Conservation (phyloP, 2,329 filamentous ascomycete species). For the Daldinia sp. region DNA sequence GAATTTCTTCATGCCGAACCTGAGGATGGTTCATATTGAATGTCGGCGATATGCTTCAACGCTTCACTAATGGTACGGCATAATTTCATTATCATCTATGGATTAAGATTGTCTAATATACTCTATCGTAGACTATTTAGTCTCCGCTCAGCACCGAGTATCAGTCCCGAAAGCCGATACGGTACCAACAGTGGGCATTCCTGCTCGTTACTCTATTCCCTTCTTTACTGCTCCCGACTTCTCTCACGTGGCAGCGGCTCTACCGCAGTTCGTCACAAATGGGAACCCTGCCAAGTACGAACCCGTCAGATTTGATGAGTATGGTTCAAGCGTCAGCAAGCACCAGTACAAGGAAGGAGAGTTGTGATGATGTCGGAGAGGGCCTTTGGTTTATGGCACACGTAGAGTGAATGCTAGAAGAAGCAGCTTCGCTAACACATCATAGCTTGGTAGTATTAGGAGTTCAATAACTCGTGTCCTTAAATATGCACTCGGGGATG, state of each 20-base stretch:
- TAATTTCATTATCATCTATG: too few relatives aligned
- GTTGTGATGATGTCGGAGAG: not conserved
- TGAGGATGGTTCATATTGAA: conserved; percentile 46
- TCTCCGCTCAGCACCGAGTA: conserved; percentile 44
- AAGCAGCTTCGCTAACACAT: too few relatives aligned
- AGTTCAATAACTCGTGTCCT: too few relatives aligned
- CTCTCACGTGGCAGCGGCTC: conserved; percentile 42
- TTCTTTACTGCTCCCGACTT: conserved; percentile 45
- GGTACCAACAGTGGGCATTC: conserved; percentile 37
- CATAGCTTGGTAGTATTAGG: too few relatives aligned
- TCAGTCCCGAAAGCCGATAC: conserved; percentile 39
- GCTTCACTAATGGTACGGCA: conserved; percentile 45
- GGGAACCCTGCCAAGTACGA: conserved; percentile 43
- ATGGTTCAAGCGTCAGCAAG: conserved; percentile 43
- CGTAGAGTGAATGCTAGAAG: too few relatives aligned
- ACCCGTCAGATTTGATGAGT: conserved; percentile 46
- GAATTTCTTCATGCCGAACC: conserved; percentile 39
- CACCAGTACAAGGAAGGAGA: conserved; percentile 38
- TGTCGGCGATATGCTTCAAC: conserved; percentile 47
- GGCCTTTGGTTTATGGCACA: too few relatives aligned
- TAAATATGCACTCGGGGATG: too few relatives aligned
- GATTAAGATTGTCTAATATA: not conserved
- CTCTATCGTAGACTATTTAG: conserved; percentile 43
- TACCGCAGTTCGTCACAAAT: conserved; percentile 40
- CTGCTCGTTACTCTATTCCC: conserved; percentile 46